A percentile compares a stretch with the other conserved stretches of the same genome.
These are phyloP conservation scores for Zizania palustris DNA, from an alignment of 202 grass and related monocot species.

Conservation along the genomic window DNA sequence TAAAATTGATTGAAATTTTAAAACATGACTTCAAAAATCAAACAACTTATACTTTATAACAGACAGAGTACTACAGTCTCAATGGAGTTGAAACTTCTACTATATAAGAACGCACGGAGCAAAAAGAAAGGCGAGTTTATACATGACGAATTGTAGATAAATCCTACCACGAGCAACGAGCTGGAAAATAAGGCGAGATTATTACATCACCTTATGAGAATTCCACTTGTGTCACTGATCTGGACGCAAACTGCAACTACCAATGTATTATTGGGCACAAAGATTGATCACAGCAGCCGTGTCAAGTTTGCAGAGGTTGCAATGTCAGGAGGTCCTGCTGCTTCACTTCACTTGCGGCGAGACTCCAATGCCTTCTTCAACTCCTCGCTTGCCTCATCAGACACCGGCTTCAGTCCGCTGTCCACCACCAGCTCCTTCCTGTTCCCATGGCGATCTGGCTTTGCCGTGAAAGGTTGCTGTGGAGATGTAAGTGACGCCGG, in stretches of 20 bases:
- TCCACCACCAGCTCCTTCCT: conserved; percentile 38
- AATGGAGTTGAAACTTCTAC: background rate
- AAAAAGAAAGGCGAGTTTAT: conserved; percentile 24
- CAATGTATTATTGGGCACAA: conserved; percentile 44
- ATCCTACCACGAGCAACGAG: conserved; percentile 10
- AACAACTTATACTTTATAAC: no score
- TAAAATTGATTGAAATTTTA: no score
- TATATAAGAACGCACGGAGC: background rate
- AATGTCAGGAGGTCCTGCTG: conserved; percentile 11
- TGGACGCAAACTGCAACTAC: conserved; percentile 36
- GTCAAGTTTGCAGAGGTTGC: conserved; percentile 33
- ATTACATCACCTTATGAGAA: conserved; percentile 33
- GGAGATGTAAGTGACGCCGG: background rate
- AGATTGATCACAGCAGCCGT: conserved; percentile 5
- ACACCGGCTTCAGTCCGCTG: background rate
- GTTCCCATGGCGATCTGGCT: conserved; percentile 43
- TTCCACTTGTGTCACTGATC: conserved; percentile 25
- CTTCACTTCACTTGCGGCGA: conserved; percentile 38
- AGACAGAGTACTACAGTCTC: no score
- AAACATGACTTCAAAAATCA: no score
- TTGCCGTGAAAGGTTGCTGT: conserved; percentile 31
- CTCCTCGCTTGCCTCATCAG: conserved; percentile 44
- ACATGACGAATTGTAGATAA: conserved; percentile 12
- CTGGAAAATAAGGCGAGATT: conserved; percentile 30
- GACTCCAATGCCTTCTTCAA: conserved; percentile 65